phyloP scores from a whole-genome alignment of 305 asterid genomes.

The Caryopteris hybrid region DNA sequence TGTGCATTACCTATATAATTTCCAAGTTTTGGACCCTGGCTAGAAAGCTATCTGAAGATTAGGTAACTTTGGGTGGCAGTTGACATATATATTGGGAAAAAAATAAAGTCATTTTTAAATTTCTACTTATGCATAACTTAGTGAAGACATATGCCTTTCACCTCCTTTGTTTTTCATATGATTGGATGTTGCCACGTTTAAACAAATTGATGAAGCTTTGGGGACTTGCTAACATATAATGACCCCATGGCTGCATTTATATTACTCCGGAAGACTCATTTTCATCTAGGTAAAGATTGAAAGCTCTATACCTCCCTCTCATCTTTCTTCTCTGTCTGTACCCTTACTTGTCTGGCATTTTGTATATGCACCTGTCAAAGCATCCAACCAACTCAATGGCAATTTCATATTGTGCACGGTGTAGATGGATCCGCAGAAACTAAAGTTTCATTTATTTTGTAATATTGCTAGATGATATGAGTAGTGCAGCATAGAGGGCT shows the following conservation, averaged over 20 bases:
- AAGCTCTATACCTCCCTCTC: neutral
- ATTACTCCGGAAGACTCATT: neutral
- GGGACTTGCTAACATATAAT: neutral
- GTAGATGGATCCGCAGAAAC: neutral
- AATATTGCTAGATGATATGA: neutral
- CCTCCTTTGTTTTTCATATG: neutral
- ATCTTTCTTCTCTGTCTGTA: neutral
- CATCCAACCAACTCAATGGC: neutral
- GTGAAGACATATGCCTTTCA: neutral
- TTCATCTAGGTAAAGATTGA: neutral
- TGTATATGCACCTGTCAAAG: neutral
- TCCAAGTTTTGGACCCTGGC: neutral
- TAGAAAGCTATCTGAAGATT: neutral
- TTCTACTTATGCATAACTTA: neutral
- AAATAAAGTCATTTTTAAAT: neutral
- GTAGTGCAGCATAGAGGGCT: neutral
- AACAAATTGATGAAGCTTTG: neutral
- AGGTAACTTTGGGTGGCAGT: neutral
- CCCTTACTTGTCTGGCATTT: neutral
- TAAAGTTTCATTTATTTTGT: neutral
- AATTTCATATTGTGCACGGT: neutral
- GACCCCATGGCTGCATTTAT: neutral
- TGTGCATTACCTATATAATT: neutral
- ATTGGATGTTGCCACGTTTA: neutral
- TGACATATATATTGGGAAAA: neutral